phyloP scores from a whole-genome alignment of 352 stramenopile species.

The Phytophthora uliginosa region DNA sequence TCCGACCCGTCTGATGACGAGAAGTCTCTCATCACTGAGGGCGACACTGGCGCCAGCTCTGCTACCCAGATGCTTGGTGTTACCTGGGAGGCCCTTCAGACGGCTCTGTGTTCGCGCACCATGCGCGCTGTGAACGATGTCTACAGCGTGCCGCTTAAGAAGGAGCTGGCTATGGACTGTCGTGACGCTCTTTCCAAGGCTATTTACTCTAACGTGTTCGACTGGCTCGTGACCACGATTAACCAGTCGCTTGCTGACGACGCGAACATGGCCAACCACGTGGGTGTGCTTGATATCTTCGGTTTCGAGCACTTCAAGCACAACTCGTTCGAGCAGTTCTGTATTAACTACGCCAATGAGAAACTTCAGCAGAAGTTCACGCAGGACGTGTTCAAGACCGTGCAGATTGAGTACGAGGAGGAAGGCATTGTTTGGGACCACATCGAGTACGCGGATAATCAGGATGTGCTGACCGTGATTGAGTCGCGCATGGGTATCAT shows the following conservation, averaged over 20 bases:
- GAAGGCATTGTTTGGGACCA: constrained; percentile 93
- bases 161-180: constrained; percentile 92
- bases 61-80: constrained; percentile 93
- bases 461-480: constrained; percentile 89
- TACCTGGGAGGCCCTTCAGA: constrained; percentile 90
- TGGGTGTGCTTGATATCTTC: constrained; percentile 99
- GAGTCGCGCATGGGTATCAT: constrained; percentile 92
- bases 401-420: constrained; percentile 97
- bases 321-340: constrained; percentile 96
- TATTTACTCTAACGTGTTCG: constrained; percentile 97
- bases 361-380: constrained; percentile 96
- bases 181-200: constrained; percentile 97
- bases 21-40: constrained; percentile 70
- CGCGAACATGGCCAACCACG: constrained; percentile 84
- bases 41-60: constrained; percentile 49
- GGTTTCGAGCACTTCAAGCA: constrained; percentile 99
- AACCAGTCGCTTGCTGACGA: constrained; percentile 92
- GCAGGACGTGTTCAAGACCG: constrained; percentile 92
- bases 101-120: constrained; percentile 92
- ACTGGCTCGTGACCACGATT: constrained; percentile 96
- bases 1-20: constrained; percentile 83
- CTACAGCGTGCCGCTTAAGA: constrained; percentile 74
- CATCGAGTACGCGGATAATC: constrained; percentile 94
- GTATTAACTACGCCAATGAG: constrained; percentile 95
- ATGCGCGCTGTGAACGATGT: constrained; percentile 89